Percentiles rank a stretch among this genome's conserved stretches.
Conservation (phyloP, 148 eudicot genomes). For the Silene latifolia region DNA sequence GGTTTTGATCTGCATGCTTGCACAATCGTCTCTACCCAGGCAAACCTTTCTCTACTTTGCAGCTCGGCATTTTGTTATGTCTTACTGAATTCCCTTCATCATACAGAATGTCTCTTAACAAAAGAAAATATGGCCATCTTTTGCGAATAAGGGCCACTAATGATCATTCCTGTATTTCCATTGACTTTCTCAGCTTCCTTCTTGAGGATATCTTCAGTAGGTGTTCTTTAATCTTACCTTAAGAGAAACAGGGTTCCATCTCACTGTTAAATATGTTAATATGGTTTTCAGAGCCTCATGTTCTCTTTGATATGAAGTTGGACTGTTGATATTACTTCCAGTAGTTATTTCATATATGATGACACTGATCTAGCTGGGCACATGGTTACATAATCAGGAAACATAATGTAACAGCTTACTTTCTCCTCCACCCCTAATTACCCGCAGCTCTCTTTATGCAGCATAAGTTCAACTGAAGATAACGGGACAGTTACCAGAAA, state of each 20-base stretch:
- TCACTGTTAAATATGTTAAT: not conserved
- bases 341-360: not conserved
- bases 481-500: conserved; percentile 33
- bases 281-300: not conserved
- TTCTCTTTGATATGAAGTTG: not conserved
- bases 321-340: not conserved
- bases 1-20: not conserved
- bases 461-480: conserved; percentile 55
- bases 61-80: conserved; percentile 5
- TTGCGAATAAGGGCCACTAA: not conserved
- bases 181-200: conserved; percentile 6
- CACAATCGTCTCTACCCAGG: not conserved
- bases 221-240: not conserved
- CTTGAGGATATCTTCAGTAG: conserved; percentile 1
- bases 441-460: conserved; percentile 21
- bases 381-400: not conserved
- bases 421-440: not conserved
- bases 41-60: not conserved
- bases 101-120: not conserved
- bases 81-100: not conserved
- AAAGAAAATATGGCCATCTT: conserved; percentile 3
- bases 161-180: conserved; percentile 2
- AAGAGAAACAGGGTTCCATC: not conserved
- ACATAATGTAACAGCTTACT: conserved; percentile 1
- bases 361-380: not conserved